Evolutionary conservation across 139 green algal species (phyloP).

Genomic region (Ettlia oleoabundans): DNA sequence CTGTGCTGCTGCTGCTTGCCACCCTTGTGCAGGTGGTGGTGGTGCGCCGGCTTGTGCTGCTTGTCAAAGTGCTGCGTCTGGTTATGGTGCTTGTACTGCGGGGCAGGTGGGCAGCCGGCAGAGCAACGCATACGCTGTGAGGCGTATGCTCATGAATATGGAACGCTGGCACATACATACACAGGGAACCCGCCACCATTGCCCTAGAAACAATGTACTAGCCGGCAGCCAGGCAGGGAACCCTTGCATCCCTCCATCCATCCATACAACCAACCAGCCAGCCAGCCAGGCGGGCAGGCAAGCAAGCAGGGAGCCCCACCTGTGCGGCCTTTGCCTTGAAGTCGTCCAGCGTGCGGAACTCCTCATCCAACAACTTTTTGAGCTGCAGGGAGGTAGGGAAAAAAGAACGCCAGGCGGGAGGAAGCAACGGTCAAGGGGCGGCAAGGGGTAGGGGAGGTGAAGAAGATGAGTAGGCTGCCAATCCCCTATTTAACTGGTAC

Average conservation of each 20-base stretch:
- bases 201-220: too few relatives aligned
- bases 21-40: not conserved
- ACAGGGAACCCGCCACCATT: too few relatives aligned
- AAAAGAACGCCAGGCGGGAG: not conserved
- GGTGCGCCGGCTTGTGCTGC: not conserved
- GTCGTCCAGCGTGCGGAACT: conserved; percentile 79
- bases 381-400: conserved; percentile 54
- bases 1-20: not conserved
- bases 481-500: too few relatives aligned
- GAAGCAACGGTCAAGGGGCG: not conserved
- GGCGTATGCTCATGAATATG: too few relatives aligned
- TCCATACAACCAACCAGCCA: too few relatives aligned
- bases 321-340: conserved; percentile 65
- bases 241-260: too few relatives aligned
- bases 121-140: too few relatives aligned
- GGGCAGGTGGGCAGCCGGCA: too few relatives aligned
- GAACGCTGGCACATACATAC: too few relatives aligned
- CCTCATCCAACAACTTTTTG: conserved; percentile 68
- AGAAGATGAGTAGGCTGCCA: not conserved
- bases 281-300: not conserved
- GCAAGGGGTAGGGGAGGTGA: not conserved
- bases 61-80: conserved; percentile 24
- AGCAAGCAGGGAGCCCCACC: not conserved
- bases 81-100: conserved; percentile 35
- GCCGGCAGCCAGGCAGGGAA: too few relatives aligned